Percentiles rank a stretch among this genome's conserved stretches.
phyloP scores from a whole-genome alignment of 2,329 filamentous ascomycete species.

The Mycosphaerelloides madeirae region DNA sequence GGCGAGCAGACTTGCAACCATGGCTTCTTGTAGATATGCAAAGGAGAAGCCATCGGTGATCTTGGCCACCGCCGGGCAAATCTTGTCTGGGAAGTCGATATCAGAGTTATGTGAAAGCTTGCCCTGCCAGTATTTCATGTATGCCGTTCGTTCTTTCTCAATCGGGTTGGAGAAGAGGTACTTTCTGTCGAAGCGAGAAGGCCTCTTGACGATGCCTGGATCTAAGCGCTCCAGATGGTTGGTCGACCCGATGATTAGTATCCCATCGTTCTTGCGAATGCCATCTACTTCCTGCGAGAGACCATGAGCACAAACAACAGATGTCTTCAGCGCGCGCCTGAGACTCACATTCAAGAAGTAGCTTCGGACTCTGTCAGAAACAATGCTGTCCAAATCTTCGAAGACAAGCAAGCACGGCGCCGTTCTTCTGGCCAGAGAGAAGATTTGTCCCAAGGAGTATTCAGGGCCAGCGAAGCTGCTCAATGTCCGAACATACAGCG shows the following conservation, averaged over 20 bases:
- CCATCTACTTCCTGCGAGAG: conserved; percentile 57
- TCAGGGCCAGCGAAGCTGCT: conserved; percentile 52
- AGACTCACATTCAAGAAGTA: conserved; percentile 59
- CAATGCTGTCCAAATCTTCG: conserved; percentile 65
- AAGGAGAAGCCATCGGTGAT: conserved; percentile 64
- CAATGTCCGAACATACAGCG: conserved; percentile 57
- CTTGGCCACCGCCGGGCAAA: conserved; percentile 56
- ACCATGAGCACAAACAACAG: too few species aligned
- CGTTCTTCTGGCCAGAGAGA: conserved; percentile 55
- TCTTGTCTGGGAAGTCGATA: conserved; percentile 56
- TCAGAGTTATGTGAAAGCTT: conserved; percentile 53
- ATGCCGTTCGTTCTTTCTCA: conserved; percentile 51
- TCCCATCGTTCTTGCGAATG: conserved; percentile 64
- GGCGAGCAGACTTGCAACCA: conserved; percentile 58
- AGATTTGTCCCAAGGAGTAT: conserved; percentile 51
- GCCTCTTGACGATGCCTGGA: conserved; percentile 59
- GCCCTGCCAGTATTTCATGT: conserved; percentile 57
- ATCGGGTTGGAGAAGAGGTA: conserved; percentile 60
- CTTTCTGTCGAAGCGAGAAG: conserved; percentile 63
- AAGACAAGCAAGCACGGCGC: conserved; percentile 68
- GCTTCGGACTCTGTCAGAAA: conserved; percentile 55
- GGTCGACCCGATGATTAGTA: conserved; percentile 52
- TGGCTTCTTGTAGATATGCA: conserved; percentile 66
- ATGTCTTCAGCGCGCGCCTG: too few species aligned
- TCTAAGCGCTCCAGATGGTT: conserved; percentile 59